Evolutionary conservation across 2,329 filamentous ascomycete genomes (phyloP).

Genomic region (Berkeleyomyces basicola): DNA sequence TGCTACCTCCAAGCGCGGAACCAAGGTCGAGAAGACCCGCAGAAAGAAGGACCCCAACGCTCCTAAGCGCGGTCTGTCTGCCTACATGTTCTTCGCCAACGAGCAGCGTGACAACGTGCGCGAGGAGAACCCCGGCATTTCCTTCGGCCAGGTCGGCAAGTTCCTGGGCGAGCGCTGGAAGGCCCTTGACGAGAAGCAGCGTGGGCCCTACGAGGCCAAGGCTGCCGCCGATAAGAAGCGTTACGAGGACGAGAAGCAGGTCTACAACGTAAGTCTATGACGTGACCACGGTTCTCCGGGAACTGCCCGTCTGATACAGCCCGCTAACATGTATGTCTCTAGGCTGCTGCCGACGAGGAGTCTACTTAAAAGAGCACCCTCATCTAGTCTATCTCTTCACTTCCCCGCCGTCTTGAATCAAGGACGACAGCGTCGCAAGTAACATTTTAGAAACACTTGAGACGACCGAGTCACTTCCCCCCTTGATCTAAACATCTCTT

Average conservation of each 20-base stretch:
- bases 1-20: slow-evolving; percentile 33
- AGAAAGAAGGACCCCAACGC: slow-evolving; percentile 76
- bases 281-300: no score
- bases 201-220: slow-evolving; percentile 89
- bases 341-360: slow-evolving; percentile 17
- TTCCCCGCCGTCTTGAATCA: not conserved
- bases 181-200: slow-evolving; percentile 84
- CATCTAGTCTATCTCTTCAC: not conserved
- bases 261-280: slow-evolving; percentile 56
- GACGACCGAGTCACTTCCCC: slow-evolving; percentile 3
- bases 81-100: slow-evolving; percentile 99
- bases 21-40: slow-evolving; percentile 39
- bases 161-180: slow-evolving; percentile 98
- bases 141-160: slow-evolving; percentile 97
- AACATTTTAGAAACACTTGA: slow-evolving; percentile 6
- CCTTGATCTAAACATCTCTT: not conserved
- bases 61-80: slow-evolving; percentile 96
- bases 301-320: not conserved
- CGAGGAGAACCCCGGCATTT: slow-evolving; percentile 94
- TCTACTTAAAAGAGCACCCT: slow-evolving; percentile 15
- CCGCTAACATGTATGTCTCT: slow-evolving; percentile 11
- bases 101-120: slow-evolving; percentile 97
- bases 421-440: not conserved
- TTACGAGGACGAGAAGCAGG: slow-evolving; percentile 94
- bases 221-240: slow-evolving; percentile 96